Conservation (phyloP, 257 asterid species). For the Haberlea rhodopensis region DNA sequence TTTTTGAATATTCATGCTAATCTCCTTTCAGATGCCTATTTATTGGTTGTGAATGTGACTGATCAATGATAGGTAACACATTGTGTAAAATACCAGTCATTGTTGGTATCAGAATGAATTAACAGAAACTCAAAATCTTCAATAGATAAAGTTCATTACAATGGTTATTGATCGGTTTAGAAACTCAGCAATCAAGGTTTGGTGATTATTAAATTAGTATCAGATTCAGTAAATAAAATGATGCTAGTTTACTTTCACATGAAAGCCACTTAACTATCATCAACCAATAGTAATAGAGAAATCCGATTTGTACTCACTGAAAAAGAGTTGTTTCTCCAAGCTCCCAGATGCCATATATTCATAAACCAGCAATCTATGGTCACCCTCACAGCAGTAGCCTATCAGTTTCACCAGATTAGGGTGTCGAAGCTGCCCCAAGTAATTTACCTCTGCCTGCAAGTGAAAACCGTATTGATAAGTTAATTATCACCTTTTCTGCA, state of each 20-base stretch:
- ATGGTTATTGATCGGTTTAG: background rate
- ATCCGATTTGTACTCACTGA: slow-evolving; percentile 49
- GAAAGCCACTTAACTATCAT: background rate
- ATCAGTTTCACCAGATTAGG: slow-evolving; percentile 81
- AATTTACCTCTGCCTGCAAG: slow-evolving; percentile 91
- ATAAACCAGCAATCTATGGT: slow-evolving; percentile 79
- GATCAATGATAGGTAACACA: background rate
- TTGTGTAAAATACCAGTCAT: background rate
- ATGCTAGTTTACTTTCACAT: slow-evolving; percentile 2
- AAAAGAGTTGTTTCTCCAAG: slow-evolving; percentile 82
- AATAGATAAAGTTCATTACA: background rate
- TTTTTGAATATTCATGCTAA: background rate
- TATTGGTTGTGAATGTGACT: background rate
- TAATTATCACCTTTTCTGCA: slow-evolving; percentile 13
- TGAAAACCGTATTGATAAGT: slow-evolving; percentile 28
- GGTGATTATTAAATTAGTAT: slow-evolving; percentile 4
- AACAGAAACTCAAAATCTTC: slow-evolving; percentile 9
- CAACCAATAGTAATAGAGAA: slow-evolving; percentile 3
- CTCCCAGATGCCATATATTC: slow-evolving; percentile 96
- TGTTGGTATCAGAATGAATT: background rate
- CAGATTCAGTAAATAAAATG: slow-evolving; percentile 4
- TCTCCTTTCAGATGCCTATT: background rate
- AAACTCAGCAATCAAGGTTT: background rate
- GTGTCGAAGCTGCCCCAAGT: slow-evolving; percentile 82
- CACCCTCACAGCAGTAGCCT: slow-evolving; percentile 91